Conservation (phyloP, 768 basidiomycete species). For the Inosperma sp. region DNA sequence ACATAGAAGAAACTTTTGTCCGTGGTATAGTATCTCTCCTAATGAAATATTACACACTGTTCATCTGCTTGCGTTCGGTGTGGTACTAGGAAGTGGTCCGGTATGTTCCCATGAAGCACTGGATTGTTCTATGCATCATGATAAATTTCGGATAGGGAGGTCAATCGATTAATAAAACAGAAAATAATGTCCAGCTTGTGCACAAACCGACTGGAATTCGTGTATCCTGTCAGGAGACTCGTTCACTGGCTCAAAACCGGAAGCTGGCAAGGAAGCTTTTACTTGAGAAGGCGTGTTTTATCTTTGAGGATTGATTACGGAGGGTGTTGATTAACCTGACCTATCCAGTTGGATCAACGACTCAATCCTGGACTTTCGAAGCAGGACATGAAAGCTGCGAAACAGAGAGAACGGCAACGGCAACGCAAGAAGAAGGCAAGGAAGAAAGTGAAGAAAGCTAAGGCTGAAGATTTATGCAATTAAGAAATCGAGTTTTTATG, state of each 20-base stretch:
- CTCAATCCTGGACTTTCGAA: slow-evolving; percentile 76
- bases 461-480: slow-evolving; percentile 16
- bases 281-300: slow-evolving; percentile 65
- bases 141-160: slow-evolving; percentile 55
- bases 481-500: neutral
- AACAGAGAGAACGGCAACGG: slow-evolving; percentile 70
- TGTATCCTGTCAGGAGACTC: slow-evolving; percentile 83
- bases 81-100: slow-evolving; percentile 77
- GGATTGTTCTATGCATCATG: slow-evolving; percentile 18
- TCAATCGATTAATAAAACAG: slow-evolving; percentile 96
- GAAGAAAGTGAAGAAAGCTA: slow-evolving; percentile 47
- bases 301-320: slow-evolving; percentile 7
- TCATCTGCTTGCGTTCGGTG: neutral
- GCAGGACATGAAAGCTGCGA: slow-evolving; percentile 61
- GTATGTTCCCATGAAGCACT: slow-evolving; percentile 33
- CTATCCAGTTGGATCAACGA: slow-evolving; percentile 59
- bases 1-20: slow-evolving; percentile 85
- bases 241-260: slow-evolving; percentile 76
- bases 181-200: slow-evolving; percentile 84
- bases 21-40: slow-evolving; percentile 49
- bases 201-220: slow-evolving; percentile 88
- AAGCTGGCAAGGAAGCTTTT: slow-evolving; percentile 69
- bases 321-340: slow-evolving; percentile 18
- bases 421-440: slow-evolving; percentile 74
- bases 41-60: neutral